Base-by-base conservation (phyloP, 176 grass and related monocot genomes). In the Bolboschoenus planiculmis region DNA sequence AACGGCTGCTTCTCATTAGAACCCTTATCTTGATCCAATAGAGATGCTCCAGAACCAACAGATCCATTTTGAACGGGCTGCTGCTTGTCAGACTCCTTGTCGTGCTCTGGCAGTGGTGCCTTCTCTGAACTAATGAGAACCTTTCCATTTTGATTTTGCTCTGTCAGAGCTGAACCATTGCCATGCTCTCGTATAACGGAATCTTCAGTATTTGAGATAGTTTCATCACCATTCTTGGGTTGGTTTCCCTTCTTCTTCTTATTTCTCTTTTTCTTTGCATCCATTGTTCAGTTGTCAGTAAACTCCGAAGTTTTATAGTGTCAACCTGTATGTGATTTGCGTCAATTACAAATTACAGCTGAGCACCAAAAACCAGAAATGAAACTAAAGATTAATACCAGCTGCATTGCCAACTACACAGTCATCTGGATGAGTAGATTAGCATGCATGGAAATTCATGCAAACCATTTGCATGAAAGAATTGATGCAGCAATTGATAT, bases 171-270 rank as follows among this genome's bases (percentile, higher is more conserved):
- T 63, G 62, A 85, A 82, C 9, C 83, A 81, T 85, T 60, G 61
- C 35, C 80, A 26, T 57, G 48, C 48, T 79, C 87, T 46, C 59
- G 56, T 42, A 78, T 48, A 82, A 20, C 66, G 85, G 81, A 44
- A 20, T 91, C 92, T 84, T 63, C 92, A 31, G 85, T 59, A 85
- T 81, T 88, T 56, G 84, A 43, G 4, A 10, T 63, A n/a, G 63
- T 83, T 87, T 92, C 88, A 26, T 82, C 85, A 1, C 64, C 44
- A 71, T 85, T 90, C 86, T 92, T 94, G 76, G 82, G 67, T 83
- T 93, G 96, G 67, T 87, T 95, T 73, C 87, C 92, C 76, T 93
- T 95, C 89, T 97, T 94, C 87, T 95, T 99, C 82, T 80, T 93
- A 85, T 90, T 95, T 85, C 87, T 91, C 91, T 99, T 99, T 84